These are phyloP conservation scores for Yamadazyma atmosphaerica DNA, from an alignment of 1,139 yeast genomes.

Conservation along the genomic window DNA sequence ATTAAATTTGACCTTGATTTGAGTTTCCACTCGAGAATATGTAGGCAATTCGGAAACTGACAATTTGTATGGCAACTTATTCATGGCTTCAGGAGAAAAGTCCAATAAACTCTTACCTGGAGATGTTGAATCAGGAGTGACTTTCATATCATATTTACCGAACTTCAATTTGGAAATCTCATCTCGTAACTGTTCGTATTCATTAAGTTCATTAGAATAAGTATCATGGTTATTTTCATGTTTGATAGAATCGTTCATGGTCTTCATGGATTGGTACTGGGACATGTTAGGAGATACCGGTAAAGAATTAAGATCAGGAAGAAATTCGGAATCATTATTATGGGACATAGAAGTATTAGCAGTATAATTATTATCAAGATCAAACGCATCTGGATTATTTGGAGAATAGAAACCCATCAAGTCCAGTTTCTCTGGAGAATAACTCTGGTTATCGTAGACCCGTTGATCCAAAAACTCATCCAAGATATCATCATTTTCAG, in stretches of 20 bases:
- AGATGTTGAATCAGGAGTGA: constrained; percentile 35
- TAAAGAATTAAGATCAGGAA: neutral
- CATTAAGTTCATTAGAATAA: constrained; percentile 5
- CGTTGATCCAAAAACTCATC: constrained; percentile 62
- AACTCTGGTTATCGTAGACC: constrained; percentile 43
- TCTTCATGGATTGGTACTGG: neutral
- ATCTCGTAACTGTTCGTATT: constrained; percentile 50
- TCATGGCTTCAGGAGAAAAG: constrained; percentile 36
- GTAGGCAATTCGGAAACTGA: constrained; percentile 65
- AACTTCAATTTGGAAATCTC: constrained; percentile 57
- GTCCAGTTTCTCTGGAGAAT: constrained; percentile 16
- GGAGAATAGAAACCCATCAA: constrained; percentile 11
- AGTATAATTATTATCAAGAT: constrained; percentile 31
- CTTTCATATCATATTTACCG: constrained; percentile 48
- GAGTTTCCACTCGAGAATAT: constrained; percentile 91
- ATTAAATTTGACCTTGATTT: constrained; percentile 71
- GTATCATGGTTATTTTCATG: neutral
- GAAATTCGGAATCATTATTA: neutral
- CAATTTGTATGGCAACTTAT: constrained; percentile 57
- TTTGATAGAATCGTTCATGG: neutral
- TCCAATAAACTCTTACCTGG: constrained; percentile 36
- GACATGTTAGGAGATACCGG: neutral
- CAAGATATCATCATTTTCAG: constrained; percentile 40
- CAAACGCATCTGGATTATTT: constrained; percentile 26
- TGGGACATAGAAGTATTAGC: neutral